These are phyloP conservation scores for Pyrus bretschneideri DNA, from an alignment of 306 rosid species.

Conservation along the genomic window DNA sequence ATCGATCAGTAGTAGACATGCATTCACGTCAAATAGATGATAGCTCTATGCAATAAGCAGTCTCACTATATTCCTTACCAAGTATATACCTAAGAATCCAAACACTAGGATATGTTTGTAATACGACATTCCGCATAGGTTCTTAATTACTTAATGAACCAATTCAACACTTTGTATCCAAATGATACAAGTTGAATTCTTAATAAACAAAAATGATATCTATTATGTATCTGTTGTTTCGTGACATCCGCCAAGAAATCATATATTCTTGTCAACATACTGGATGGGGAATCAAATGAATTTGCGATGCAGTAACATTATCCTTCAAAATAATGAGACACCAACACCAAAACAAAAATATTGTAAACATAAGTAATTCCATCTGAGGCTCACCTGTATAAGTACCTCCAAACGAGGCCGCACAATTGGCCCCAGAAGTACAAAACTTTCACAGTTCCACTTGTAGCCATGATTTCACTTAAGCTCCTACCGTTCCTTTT, in stretches of 20 bases:
- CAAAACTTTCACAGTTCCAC: background rate
- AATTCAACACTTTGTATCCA: background rate
- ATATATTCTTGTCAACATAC: background rate
- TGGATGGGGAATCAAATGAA: conserved; percentile 1
- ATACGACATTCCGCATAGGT: background rate
- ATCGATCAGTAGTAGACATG: background rate
- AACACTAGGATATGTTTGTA: background rate
- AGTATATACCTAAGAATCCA: background rate
- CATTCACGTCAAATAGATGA: background rate
- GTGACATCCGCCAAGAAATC: background rate
- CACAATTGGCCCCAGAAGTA: background rate
- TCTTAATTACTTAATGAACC: background rate
- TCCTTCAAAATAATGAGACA: background rate
- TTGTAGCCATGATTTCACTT: conserved; percentile 3
- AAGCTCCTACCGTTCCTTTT: background rate
- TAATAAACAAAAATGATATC: background rate
- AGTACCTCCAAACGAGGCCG: background rate
- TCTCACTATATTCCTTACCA: background rate
- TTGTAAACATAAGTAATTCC: background rate
- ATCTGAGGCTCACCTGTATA: background rate
- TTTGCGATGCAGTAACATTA: background rate
- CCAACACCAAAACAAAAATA: background rate
- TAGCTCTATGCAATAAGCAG: background rate
- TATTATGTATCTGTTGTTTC: background rate
- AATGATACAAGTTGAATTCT: background rate